Evolutionary conservation across 192 early-diverging fungal species (phyloP).

Genomic region (Kappamyces sp.): DNA sequence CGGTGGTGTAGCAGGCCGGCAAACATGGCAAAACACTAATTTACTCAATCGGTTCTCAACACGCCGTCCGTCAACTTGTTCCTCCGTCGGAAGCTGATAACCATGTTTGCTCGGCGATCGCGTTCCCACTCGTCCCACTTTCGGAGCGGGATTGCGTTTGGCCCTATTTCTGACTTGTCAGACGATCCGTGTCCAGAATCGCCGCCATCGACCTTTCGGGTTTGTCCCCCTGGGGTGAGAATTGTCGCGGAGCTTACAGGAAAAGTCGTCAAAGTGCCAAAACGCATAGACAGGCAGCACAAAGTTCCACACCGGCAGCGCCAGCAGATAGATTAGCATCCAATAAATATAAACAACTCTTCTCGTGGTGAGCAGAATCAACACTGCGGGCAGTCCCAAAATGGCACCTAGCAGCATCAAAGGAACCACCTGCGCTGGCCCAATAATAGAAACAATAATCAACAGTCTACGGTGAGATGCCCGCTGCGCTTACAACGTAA

Average conservation of each 20-base stretch:
- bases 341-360: constrained; percentile 80
- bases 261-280: constrained; percentile 65
- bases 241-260: constrained; percentile 9
- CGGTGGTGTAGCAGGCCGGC: too few relatives aligned
- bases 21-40: too few relatives aligned
- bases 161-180: neutral
- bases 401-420: constrained; percentile 70
- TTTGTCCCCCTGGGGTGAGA: constrained; percentile 37
- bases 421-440: constrained; percentile 40
- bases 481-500: constrained; percentile 58
- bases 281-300: constrained; percentile 78
- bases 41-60: too few relatives aligned
- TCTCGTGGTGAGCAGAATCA: constrained; percentile 84
- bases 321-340: constrained; percentile 75
- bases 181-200: constrained; percentile 18
- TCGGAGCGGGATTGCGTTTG: constrained; percentile 7
- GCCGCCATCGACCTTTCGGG: constrained; percentile 48
- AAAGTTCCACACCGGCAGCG: constrained; percentile 93
- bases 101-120: constrained; percentile 3
- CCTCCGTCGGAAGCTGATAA: too few relatives aligned
- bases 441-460: constrained; percentile 19
- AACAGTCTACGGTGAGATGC: constrained; percentile 8
- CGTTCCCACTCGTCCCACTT: constrained; percentile 17
- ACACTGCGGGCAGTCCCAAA: constrained; percentile 80
- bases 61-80: too few relatives aligned